Percentiles rank a stretch among this genome's conserved stretches.
Conservation (phyloP, 2,329 filamentous ascomycete species). For the Diplodia seriata region DNA sequence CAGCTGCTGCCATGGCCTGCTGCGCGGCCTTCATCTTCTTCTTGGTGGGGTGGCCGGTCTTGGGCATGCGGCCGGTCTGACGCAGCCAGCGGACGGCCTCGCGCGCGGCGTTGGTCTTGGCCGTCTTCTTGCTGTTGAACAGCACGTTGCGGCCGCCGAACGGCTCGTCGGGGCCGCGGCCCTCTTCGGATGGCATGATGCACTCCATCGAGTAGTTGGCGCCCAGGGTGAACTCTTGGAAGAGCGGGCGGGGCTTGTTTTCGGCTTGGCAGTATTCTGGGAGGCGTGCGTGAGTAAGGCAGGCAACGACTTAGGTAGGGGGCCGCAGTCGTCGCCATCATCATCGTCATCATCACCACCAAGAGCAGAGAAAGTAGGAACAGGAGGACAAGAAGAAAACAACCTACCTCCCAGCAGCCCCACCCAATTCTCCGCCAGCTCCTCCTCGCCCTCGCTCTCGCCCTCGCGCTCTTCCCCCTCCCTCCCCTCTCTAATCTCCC, state of each 20-base stretch:
- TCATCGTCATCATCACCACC: neutral
- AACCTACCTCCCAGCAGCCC: constrained; percentile 41
- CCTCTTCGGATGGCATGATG: constrained; percentile 35
- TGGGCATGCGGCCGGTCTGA: constrained; percentile 42
- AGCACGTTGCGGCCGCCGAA: constrained; percentile 47
- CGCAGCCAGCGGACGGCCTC: constrained; percentile 53
- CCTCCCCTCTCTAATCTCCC: constrained; percentile 19
- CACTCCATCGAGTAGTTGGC: constrained; percentile 43
- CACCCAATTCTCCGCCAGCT: constrained; percentile 44
- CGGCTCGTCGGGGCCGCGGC: constrained; percentile 33
- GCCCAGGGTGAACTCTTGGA: constrained; percentile 47
- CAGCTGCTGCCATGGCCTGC: neutral
- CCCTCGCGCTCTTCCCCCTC: constrained; percentile 29
- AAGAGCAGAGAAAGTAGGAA: neutral
- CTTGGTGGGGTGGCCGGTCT: constrained; percentile 42
- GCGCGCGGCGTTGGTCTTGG: constrained; percentile 51
- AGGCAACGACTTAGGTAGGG: neutral
- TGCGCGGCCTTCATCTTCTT: constrained; percentile 37
- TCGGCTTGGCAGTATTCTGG: constrained; percentile 45
- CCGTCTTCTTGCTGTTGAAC: constrained; percentile 51
- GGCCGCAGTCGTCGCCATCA: neutral
- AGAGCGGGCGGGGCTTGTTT: constrained; percentile 43
- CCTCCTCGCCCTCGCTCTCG: constrained; percentile 34
- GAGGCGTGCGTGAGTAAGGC: too few species aligned
- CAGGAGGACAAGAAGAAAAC: neutral